These are phyloP conservation scores for Plectosphaerella cucumerina DNA, from an alignment of 2,329 filamentous ascomycete species.

Conservation along the genomic window DNA sequence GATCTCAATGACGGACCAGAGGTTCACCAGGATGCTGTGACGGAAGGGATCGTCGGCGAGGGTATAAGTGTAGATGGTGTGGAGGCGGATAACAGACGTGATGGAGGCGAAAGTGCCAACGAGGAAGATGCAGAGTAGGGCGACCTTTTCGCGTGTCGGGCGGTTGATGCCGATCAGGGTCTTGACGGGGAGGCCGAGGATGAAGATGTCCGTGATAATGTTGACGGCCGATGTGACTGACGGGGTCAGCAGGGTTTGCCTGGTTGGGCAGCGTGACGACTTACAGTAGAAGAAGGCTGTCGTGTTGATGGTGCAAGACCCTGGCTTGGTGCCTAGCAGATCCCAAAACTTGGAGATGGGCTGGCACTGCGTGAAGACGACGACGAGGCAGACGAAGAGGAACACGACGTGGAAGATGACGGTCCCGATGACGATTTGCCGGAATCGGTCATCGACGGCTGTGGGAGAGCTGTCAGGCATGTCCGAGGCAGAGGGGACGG, in stretches of 20 bases:
- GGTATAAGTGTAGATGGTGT: constrained; percentile 33
- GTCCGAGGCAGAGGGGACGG: neutral
- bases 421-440: constrained; percentile 25
- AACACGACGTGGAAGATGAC: constrained; percentile 34
- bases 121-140: constrained; percentile 40
- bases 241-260: neutral
- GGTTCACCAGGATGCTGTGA: constrained; percentile 27
- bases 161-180: constrained; percentile 42
- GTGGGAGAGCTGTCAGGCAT: neutral
- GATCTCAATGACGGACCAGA: constrained; percentile 45
- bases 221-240: constrained; percentile 37
- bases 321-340: constrained; percentile 20
- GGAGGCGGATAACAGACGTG: constrained; percentile 32
- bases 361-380: constrained; percentile 34
- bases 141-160: constrained; percentile 42
- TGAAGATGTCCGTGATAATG: constrained; percentile 41
- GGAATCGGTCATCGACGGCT: constrained; percentile 19
- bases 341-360: constrained; percentile 40
- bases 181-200: constrained; percentile 38
- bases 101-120: constrained; percentile 30
- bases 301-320: constrained; percentile 31
- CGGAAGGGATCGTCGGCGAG: constrained; percentile 28
- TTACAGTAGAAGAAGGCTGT: constrained; percentile 37
- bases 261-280: constrained; percentile 2
- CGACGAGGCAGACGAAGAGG: constrained; percentile 31